Base-by-base conservation (phyloP, 225 moss, liverwort and hornwort species). In the Neckera pumila region DNA sequence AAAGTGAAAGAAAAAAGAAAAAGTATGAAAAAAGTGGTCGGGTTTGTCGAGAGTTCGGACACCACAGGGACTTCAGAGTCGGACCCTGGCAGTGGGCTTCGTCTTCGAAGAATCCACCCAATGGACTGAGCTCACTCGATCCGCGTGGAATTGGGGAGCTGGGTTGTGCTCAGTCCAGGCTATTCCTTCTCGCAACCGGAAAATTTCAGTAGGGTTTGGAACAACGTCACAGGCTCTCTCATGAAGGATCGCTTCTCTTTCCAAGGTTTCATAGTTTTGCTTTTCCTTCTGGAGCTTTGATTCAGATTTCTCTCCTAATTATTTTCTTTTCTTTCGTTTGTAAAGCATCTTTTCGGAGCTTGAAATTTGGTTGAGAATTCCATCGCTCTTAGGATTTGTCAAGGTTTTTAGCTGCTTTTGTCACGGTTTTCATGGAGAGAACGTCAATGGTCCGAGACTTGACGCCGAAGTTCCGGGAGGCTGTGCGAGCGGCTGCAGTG, bases 401-500 rank as follows among this genome's bases (percentile, higher is more conserved):
- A 31, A 62, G 70, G 47, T n/a, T 85, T 81, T 40, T 76, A 57
- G 83, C 62, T 69, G 60, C 40, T 20, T 60, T 70, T 77, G n/a
- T 36, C 83, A 27, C 18, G 83, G 31, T 34, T 60, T 49, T 38
- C 77, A 43, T 54, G 70, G 79, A 49, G 40, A 88, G 45, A 64
- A 92, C 95, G 96, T 91, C 87, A 34, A 93, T 89, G 88, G 71
- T 92, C 71, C 88, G 95, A 82, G 98, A 99, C 90, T 90, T 95
- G 73, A 97, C 98, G 70, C 94, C 93, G 59, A 94, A 92, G 81
- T 99, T 96, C 84, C 93, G 97, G 86, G 97, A 96, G 88, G 95
- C 96, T 63, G 97, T 99, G 83, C 97, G 95, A 87, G 94, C 95
- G 60, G 95, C 96, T 64, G 98, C 96, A 43, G 76, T 86, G 45